phyloP scores from a whole-genome alignment of 1,139 yeast species.

The Yamadazyma diddensiae region DNA sequence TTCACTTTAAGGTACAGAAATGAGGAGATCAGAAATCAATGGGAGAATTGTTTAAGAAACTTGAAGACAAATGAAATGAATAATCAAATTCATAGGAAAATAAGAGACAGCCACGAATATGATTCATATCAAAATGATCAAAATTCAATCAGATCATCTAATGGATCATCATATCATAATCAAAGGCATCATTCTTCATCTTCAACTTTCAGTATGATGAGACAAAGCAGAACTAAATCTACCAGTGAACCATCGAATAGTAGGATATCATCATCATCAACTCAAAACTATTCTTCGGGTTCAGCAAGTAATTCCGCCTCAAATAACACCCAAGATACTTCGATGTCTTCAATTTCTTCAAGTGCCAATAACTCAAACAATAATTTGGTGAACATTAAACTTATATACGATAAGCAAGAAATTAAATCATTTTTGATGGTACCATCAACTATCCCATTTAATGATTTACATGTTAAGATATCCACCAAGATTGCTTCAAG shows the following conservation, averaged over 20 bases:
- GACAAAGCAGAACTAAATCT: conserved; percentile 29
- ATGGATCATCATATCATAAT: conserved; percentile 30
- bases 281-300: conserved; percentile 9
- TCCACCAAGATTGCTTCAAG: conserved; percentile 34
- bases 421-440: conserved; percentile 36
- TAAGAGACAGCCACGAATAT: conserved; percentile 39
- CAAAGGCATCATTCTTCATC: conserved; percentile 46
- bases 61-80: conserved; percentile 45
- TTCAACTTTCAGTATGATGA: conserved; percentile 48
- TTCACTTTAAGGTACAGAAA: conserved; percentile 66
- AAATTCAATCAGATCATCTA: conserved; percentile 25
- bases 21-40: conserved; percentile 68
- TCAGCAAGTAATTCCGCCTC: conserved; percentile 2
- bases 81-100: conserved; percentile 34
- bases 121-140: conserved; percentile 21
- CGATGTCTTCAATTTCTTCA: conserved; percentile 17
- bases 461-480: conserved; percentile 43
- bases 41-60: conserved; percentile 59
- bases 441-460: conserved; percentile 42
- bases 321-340: conserved; percentile 17
- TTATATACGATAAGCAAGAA: conserved; percentile 48
- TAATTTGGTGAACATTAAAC: conserved; percentile 32
- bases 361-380: conserved; percentile 9
- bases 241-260: conserved; percentile 18
- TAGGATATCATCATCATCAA: conserved; percentile 17